phyloP scores from a whole-genome alignment of 2,329 filamentous ascomycete species.

The Trichoderma breve region DNA sequence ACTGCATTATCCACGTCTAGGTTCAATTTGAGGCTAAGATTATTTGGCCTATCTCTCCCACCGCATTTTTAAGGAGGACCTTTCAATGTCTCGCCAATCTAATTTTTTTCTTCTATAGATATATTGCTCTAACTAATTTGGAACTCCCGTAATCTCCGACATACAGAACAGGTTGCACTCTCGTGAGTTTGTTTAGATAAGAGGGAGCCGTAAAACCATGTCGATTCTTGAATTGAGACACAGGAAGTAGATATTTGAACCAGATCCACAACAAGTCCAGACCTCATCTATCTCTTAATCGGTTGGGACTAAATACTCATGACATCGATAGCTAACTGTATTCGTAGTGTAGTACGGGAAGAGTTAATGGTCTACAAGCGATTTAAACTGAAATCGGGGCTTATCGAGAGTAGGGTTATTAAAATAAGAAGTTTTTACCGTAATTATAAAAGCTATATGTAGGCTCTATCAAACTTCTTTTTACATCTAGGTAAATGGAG shows the following conservation, averaged over 20 bases:
- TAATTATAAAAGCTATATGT: not conserved
- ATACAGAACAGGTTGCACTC: too few species aligned
- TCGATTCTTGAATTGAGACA: too few species aligned
- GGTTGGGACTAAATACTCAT: not conserved
- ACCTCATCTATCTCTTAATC: not conserved
- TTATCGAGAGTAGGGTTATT: not conserved
- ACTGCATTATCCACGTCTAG: too few species aligned
- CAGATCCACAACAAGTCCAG: not conserved
- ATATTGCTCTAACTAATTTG: too few species aligned
- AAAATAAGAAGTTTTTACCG: not conserved
- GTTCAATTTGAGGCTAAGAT: too few species aligned
- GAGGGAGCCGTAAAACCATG: too few species aligned
- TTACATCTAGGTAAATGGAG: not conserved
- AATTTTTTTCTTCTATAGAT: too few species aligned
- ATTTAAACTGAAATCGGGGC: not conserved
- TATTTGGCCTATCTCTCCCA: too few species aligned
- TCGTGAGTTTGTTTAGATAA: too few species aligned
- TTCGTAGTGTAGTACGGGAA: not conserved
- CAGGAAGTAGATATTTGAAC: not conserved
- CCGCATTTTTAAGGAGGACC: too few species aligned
- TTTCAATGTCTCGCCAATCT: too few species aligned
- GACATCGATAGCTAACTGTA: not conserved
- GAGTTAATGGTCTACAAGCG: not conserved
- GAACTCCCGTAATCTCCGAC: too few species aligned
- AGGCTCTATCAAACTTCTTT: not conserved